Base-by-base conservation (phyloP, 345 rosid genomes). In the Conringia planisiliqua region DNA sequence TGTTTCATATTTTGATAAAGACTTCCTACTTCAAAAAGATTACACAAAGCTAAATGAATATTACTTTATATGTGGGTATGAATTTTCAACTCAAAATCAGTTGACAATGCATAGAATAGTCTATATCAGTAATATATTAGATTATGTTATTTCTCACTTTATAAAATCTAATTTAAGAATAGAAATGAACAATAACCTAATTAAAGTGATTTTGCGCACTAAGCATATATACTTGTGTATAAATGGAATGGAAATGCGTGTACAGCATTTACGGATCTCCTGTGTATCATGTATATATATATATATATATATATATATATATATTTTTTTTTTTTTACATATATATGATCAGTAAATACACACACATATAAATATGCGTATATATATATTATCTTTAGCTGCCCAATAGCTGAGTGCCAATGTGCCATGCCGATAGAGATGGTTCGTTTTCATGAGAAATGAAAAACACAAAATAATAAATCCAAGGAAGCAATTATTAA, bases 381-480 rank as follows among this genome's bases (percentile, higher is more conserved):
- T 29, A 8, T 12, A 24, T 10, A 43, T 16, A 65, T 44, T 46
- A 50, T 61, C 20, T 39, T 24, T 38, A 30, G 3, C 39, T 59
- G 46, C 22, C 29, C 43, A 74, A 74, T 47, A 38, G 55, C 5
- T 68, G 73, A 68, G 71, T 73, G 66, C 36, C 66, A 73, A 64
- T 55, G 62, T 58, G 68, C 79, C 79, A 75, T 75, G 68, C 73
- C 73, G 56, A 68, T 48, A 75, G 48, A 65, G 46, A 72, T 58
- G 0, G 43, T 36, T 40, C 29, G 43, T 18, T 14, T 62, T 52
- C 43, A 73, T 73, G 55, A 32, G 24, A 38, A 33, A 14, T 17
- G 6, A 68, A 67, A 38, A 29, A 44, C 59, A 60, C 26, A 57
- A 56, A 55, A 47, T 32, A 54, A 57, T 55, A 60, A 27, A 71